Evolutionary conservation across 495 filamentous ascomycete genomes (phyloP).

Genomic region (Hyaloscypha hepaticicola): DNA sequence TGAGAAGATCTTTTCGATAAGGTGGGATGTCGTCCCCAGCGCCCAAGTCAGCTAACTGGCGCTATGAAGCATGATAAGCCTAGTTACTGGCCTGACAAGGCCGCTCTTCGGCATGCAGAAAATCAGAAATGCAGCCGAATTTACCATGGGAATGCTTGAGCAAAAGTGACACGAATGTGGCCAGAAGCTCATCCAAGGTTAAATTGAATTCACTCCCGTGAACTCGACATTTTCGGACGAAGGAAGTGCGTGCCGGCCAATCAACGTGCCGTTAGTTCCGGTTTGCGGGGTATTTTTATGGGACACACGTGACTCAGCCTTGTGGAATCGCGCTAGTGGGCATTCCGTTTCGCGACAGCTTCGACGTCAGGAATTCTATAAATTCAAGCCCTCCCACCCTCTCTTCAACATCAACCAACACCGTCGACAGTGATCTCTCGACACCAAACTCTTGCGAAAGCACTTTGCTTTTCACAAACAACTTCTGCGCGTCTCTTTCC

Average conservation of each 20-base stretch:
- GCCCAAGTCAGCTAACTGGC: background rate
- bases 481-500: background rate
- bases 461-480: background rate
- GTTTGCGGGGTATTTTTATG: background rate
- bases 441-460: background rate
- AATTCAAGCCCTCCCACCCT: background rate
- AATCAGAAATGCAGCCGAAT: background rate
- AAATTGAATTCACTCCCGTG: too few species aligned
- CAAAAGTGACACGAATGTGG: background rate
- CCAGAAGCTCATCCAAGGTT: background rate
- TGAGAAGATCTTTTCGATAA: background rate
- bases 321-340: background rate
- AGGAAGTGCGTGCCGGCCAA: too few species aligned
- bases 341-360: background rate
- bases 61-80: background rate
- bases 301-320: background rate
- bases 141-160: background rate
- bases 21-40: background rate
- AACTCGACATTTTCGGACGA: too few species aligned
- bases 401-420: background rate
- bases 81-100: background rate
- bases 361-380: background rate
- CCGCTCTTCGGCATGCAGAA: background rate
- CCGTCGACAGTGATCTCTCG: background rate
- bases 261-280: too few species aligned